Conservation (phyloP, 768 basidiomycete species). For the Suillus weaverae region DNA sequence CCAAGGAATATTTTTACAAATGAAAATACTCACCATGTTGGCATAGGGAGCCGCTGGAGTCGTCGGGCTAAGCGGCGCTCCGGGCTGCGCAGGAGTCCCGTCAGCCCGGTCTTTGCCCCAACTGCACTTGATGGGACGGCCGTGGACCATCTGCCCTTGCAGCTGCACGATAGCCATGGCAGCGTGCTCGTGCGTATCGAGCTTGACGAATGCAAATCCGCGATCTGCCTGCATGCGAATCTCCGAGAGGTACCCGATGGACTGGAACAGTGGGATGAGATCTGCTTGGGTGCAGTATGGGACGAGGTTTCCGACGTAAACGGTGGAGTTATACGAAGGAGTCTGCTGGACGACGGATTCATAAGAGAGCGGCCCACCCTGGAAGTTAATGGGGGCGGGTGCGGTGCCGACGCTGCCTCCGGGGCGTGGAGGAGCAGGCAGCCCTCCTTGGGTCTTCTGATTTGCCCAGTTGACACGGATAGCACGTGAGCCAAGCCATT, state of each 20-base stretch:
- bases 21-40: slow-evolving; percentile 57
- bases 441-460: slow-evolving; percentile 87
- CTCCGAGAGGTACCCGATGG: slow-evolving; percentile 97
- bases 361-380: slow-evolving; percentile 85
- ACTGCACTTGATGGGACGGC: slow-evolving; percentile 95
- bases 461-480: slow-evolving; percentile 99
- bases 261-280: slow-evolving; percentile 96
- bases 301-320: slow-evolving; percentile 98
- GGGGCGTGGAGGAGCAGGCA: slow-evolving; percentile 41
- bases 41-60: slow-evolving; percentile 67
- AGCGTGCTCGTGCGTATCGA: slow-evolving; percentile 98
- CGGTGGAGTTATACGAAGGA: slow-evolving; percentile 90
- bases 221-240: slow-evolving; percentile 99
- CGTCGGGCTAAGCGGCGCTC: slow-evolving; percentile 57
- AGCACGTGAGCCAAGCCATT: slow-evolving; percentile 97
- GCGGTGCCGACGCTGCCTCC: slow-evolving; percentile 55
- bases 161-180: slow-evolving; percentile 97
- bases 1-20: slow-evolving; percentile 3
- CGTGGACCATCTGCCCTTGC: slow-evolving; percentile 96
- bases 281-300: slow-evolving; percentile 97
- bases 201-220: slow-evolving; percentile 98
- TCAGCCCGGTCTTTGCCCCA: slow-evolving; percentile 97
- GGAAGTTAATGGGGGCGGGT: slow-evolving; percentile 89
- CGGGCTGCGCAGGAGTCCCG: slow-evolving; percentile 54
- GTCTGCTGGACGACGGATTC: slow-evolving; percentile 94